phyloP scores from a whole-genome alignment of 1,284 basidiomycete genomes.

The Cryptococcus depauperatus region DNA sequence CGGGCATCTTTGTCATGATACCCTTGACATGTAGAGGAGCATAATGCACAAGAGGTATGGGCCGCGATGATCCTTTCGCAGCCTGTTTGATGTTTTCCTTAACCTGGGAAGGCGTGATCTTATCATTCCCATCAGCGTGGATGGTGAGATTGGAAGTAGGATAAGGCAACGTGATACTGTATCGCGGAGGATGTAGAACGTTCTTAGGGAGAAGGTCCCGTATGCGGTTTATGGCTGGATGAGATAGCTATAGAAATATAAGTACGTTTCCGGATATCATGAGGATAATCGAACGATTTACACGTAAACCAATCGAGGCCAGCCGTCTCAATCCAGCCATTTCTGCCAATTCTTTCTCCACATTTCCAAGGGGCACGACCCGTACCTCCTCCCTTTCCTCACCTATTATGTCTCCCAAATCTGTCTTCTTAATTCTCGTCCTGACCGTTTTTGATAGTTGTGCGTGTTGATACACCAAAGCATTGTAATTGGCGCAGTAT shows the following conservation, averaged over 20 bases:
- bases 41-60: slow-evolving; percentile 25
- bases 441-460: slow-evolving; percentile 21
- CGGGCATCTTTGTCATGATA: slow-evolving; percentile 68
- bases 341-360: slow-evolving; percentile 59
- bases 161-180: slow-evolving; percentile 44
- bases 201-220: slow-evolving; percentile 28
- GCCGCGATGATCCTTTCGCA: slow-evolving; percentile 2
- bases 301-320: slow-evolving; percentile 59
- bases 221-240: slow-evolving; percentile 22
- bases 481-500: slow-evolving; percentile 40
- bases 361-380: slow-evolving; percentile 63
- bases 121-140: slow-evolving; percentile 7
- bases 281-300: slow-evolving; percentile 34
- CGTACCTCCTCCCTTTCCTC: slow-evolving; percentile 40
- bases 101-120: neutral
- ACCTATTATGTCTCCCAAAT: slow-evolving; percentile 14
- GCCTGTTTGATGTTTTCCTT: too few species aligned
- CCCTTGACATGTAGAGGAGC: slow-evolving; percentile 77
- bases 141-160: slow-evolving; percentile 31
- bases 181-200: slow-evolving; percentile 31
- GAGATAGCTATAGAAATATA: slow-evolving; percentile 14
- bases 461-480: slow-evolving; percentile 30
- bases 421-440: slow-evolving; percentile 13
- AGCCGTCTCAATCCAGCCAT: slow-evolving; percentile 61
- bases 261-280: neutral